Conservation (phyloP, 2,329 filamentous ascomycete genomes). For the Ceratocystis cubensis region DNA sequence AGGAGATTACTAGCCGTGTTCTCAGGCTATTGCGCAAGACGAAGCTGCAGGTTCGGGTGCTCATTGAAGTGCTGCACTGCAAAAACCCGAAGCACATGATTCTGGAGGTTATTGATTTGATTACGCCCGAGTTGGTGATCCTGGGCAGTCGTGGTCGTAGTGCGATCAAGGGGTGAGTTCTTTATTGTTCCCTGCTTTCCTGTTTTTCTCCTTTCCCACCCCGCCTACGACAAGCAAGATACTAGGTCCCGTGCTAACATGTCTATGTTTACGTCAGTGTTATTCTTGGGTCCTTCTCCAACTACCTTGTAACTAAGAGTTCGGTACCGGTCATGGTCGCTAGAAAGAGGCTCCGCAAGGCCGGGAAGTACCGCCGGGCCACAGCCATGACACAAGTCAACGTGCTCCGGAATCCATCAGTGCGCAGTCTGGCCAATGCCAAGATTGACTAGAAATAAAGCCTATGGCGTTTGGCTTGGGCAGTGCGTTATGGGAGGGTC, state of each 20-base stretch:
- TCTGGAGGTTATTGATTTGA: slow-evolving; percentile 88
- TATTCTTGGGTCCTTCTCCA: slow-evolving; percentile 88
- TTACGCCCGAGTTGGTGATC: slow-evolving; percentile 84
- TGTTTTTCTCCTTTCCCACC: neutral
- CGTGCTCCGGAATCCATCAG: slow-evolving; percentile 60
- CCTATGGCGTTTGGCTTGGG: neutral
- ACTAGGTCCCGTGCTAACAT: slow-evolving; percentile 26
- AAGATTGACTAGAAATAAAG: slow-evolving; percentile 51
- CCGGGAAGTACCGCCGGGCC: slow-evolving; percentile 61
- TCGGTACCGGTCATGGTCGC: slow-evolving; percentile 98
- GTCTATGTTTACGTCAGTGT: slow-evolving; percentile 43
- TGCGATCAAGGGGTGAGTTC: slow-evolving; percentile 74
- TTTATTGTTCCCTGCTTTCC: slow-evolving; percentile 10
- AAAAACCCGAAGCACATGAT: slow-evolving; percentile 95
- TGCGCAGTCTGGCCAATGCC: slow-evolving; percentile 54
- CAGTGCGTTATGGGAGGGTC: neutral
- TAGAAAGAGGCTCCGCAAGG: slow-evolving; percentile 75
- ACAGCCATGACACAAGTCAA: slow-evolving; percentile 63
- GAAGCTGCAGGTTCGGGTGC: slow-evolving; percentile 77
- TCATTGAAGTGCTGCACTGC: slow-evolving; percentile 95
- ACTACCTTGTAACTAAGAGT: slow-evolving; percentile 93
- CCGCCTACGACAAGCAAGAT: neutral
- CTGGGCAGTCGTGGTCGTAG: slow-evolving; percentile 84
- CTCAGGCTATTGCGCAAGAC: slow-evolving; percentile 83
- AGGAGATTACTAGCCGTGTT: slow-evolving; percentile 71